phyloP scores from a whole-genome alignment of 1,284 basidiomycete genomes.

The Moesziomyces sp. region DNA sequence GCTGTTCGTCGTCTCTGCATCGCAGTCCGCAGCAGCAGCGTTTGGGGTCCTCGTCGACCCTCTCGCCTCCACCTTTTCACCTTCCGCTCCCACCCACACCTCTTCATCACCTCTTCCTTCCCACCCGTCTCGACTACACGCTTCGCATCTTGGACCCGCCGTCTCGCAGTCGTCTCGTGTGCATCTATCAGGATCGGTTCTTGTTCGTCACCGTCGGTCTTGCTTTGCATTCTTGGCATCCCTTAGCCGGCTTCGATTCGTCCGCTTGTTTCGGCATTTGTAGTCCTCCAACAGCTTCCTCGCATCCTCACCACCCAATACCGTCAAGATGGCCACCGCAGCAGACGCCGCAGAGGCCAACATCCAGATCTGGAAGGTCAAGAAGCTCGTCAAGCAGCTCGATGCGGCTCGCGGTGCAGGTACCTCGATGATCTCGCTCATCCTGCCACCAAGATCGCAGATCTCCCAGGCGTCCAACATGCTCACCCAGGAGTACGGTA shows the following conservation, averaged over 20 bases:
- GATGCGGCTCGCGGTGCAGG: conserved; percentile 74
- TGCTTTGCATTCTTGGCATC: neutral
- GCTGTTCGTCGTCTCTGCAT: too few species aligned
- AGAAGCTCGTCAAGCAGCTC: conserved; percentile 76
- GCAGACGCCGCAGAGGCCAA: conserved; percentile 49
- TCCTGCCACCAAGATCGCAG: conserved; percentile 95
- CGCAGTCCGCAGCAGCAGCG: too few species aligned
- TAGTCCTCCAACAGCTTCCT: neutral
- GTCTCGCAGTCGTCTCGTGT: neutral
- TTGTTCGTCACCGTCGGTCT: neutral
- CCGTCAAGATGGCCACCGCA: conserved; percentile 34
- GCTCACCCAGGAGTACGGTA: conserved; percentile 95
- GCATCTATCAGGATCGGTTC: neutral
- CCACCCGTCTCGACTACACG: too few species aligned
- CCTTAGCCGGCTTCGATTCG: neutral
- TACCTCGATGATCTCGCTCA: conserved; percentile 98
- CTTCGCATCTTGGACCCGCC: neutral
- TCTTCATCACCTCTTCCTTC: neutral
- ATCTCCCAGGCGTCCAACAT: conserved; percentile 92
- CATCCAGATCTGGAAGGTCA: conserved; percentile 82
- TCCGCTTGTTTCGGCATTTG: neutral
- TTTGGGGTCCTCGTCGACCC: too few species aligned
- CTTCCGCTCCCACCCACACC: neutral
- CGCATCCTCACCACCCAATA: neutral
- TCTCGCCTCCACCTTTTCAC: neutral